Percentiles rank a stretch among this genome's conserved stretches.
Conservation (phyloP, 2,329 filamentous ascomycete genomes). For the Aspergillus piperis region DNA sequence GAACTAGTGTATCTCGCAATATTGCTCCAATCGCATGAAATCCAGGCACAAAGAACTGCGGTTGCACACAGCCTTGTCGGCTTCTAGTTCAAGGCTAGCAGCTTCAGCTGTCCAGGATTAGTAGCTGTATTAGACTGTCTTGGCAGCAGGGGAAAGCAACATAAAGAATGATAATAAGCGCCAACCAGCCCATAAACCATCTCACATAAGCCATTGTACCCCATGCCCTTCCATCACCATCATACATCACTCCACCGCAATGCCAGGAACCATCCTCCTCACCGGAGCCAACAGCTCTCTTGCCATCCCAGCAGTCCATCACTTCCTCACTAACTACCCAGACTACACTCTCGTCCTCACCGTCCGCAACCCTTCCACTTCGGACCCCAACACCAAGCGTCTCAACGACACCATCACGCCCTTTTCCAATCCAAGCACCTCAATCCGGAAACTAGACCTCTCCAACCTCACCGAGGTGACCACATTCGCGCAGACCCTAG, state of each 20-base stretch:
- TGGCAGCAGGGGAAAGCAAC: not conserved
- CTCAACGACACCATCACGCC: not conserved
- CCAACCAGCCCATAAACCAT: not conserved
- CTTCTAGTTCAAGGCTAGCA: not conserved
- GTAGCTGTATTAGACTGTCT: not conserved
- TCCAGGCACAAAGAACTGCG: not conserved
- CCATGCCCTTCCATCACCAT: not conserved
- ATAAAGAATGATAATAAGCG: not conserved
- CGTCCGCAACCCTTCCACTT: constrained; percentile 1
- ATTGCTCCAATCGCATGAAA: not conserved
- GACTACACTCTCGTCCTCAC: constrained; percentile 5
- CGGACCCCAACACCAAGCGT: not conserved
- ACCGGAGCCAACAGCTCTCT: constrained; percentile 9
- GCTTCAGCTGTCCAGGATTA: not conserved
- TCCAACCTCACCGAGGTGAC: constrained; percentile 2
- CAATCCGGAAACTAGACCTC: constrained; percentile 6
- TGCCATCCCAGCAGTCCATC: not conserved
- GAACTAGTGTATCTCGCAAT: no score
- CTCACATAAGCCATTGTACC: no score
- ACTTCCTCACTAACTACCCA: constrained; percentile 2
- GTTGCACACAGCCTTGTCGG: not conserved
- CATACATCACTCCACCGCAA: not conserved
- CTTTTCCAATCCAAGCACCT: not conserved
- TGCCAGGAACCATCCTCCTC: constrained; percentile 8
- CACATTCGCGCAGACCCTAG: not conserved